Percentiles rank a stretch among this genome's conserved stretches.
These are phyloP conservation scores for Fusarium sp. DNA, from an alignment of 2,329 filamentous ascomycete genomes.

Conservation along the genomic window DNA sequence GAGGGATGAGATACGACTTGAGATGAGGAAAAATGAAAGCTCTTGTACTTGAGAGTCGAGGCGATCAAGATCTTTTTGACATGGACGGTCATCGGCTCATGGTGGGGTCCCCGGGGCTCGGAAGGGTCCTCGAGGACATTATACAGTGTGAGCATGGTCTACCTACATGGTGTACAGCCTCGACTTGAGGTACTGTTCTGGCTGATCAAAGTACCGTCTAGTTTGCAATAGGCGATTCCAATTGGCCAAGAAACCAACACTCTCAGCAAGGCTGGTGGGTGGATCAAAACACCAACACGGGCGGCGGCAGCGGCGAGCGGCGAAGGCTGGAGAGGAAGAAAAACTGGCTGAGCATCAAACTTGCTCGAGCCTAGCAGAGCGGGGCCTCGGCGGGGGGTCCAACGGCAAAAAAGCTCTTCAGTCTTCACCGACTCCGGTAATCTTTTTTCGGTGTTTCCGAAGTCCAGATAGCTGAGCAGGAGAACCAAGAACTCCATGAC, in stretches of 20 bases:
- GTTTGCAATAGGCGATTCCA: neutral
- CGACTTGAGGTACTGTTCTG: slow-evolving; percentile 23
- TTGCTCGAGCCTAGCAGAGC: slow-evolving; percentile 13
- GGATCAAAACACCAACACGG: slow-evolving; percentile 35
- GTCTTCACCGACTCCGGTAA: slow-evolving; percentile 26
- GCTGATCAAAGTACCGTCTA: slow-evolving; percentile 20
- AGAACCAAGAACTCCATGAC: slow-evolving; percentile 9
- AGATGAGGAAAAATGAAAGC: slow-evolving; percentile 13
- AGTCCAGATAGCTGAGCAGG: neutral
- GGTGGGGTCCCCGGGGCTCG: slow-evolving; percentile 28
- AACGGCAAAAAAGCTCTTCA: slow-evolving; percentile 17
- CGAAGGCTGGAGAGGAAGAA: slow-evolving; percentile 16
- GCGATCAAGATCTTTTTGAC: slow-evolving; percentile 38
- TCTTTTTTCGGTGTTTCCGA: slow-evolving; percentile 25
- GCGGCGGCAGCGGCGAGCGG: slow-evolving; percentile 24
- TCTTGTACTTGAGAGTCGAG: slow-evolving; percentile 31
- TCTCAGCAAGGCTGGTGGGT: slow-evolving; percentile 37
- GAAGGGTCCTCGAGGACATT: slow-evolving; percentile 4
- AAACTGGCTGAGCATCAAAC: slow-evolving; percentile 15
- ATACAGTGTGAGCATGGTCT: slow-evolving; percentile 25
- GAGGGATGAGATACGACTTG: slow-evolving; percentile 8
- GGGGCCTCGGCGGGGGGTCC: slow-evolving; percentile 18
- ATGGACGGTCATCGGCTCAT: slow-evolving; percentile 13
- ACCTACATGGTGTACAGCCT: slow-evolving; percentile 12
- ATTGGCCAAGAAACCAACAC: slow-evolving; percentile 19